Evolutionary conservation across 306 rosid species (phyloP).

Genomic region (Prunus mume): DNA sequence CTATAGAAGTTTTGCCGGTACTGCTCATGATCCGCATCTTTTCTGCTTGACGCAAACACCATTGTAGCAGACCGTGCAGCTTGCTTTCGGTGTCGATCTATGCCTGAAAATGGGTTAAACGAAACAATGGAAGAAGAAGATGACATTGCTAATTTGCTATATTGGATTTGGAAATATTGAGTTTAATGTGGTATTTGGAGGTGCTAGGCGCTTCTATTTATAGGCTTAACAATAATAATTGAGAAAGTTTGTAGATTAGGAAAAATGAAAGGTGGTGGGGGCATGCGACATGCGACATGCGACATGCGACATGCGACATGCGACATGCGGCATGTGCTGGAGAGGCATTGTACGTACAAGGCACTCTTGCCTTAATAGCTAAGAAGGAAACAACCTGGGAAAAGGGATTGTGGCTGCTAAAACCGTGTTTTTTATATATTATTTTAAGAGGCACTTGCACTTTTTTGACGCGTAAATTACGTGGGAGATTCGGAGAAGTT

Average conservation of each 20-base stretch:
- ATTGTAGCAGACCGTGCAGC: background rate
- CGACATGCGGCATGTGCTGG: background rate
- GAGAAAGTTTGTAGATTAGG: background rate
- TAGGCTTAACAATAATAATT: background rate
- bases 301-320: too few species aligned
- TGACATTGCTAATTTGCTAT: slow-evolving; percentile 9
- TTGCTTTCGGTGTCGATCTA: background rate
- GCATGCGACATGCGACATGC: background rate
- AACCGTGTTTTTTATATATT: slow-evolving; percentile 11
- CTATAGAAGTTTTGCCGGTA: background rate
- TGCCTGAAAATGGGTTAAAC: slow-evolving; percentile 11
- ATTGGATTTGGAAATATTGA: background rate
- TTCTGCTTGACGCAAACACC: slow-evolving; percentile 11
- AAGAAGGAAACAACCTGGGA: background rate
- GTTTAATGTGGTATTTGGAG: background rate
- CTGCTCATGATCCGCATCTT: background rate
- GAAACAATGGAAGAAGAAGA: background rate
- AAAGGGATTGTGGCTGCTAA: background rate
- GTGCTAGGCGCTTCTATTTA: background rate
- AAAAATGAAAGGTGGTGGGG: background rate
- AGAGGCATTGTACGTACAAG: too few species aligned
- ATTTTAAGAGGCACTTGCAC: background rate
- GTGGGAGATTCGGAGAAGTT: background rate
- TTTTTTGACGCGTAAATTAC: slow-evolving; percentile 20
- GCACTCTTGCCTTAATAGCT: background rate